phyloP scores from a whole-genome alignment of 2,329 filamentous ascomycete species.

The Elsinoe perseae region DNA sequence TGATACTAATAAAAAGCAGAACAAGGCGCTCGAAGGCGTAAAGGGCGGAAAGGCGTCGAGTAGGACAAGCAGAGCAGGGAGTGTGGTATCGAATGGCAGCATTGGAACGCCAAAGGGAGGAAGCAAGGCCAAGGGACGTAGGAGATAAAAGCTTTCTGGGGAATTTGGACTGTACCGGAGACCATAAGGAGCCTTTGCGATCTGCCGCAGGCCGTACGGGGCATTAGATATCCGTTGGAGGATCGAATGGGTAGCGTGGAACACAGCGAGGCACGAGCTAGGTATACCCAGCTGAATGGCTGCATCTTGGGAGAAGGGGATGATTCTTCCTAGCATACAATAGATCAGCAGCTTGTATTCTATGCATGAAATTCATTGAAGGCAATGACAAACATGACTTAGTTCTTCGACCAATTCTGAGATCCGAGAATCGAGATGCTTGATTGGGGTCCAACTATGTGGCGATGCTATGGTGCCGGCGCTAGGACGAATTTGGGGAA shows the following conservation, averaged over 20 bases:
- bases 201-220: background rate
- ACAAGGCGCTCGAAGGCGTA: conserved; percentile 84
- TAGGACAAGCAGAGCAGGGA: conserved; percentile 75
- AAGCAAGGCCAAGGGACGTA: conserved; percentile 40
- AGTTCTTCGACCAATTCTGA: no score
- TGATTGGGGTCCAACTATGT: background rate
- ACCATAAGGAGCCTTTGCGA: background rate
- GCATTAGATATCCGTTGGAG: background rate
- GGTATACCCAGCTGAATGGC: background rate
- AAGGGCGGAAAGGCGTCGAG: conserved; percentile 62
- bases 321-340: background rate
- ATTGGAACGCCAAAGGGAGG: conserved; percentile 36
- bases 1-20: conserved; percentile 47
- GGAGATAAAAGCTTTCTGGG: conserved; percentile 29
- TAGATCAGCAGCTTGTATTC: background rate
- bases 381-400: background rate
- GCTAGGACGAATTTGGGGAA: background rate
- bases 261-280: background rate
- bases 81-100: conserved; percentile 69
- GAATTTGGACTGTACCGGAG: background rate
- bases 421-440: no score
- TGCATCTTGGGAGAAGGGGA: background rate
- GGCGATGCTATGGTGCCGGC: background rate
- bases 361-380: background rate
- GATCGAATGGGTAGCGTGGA: background rate